Percentiles rank a stretch among this genome's conserved stretches.
These are phyloP conservation scores for Luffa acutangula DNA, from an alignment of 306 rosid species.

Conservation along the genomic window DNA sequence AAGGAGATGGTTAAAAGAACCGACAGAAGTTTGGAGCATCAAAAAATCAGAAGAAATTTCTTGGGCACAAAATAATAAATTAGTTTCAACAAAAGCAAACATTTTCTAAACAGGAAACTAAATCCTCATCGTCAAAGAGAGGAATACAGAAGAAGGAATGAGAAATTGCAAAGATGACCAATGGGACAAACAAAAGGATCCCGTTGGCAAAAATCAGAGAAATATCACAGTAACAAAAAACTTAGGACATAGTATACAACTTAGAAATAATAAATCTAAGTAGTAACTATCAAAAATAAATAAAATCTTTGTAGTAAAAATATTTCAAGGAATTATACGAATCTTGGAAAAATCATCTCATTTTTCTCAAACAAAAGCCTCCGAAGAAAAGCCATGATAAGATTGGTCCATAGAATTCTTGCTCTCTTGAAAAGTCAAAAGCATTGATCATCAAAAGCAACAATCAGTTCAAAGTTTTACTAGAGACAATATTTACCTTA, in stretches of 20 bases:
- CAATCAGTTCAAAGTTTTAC: background rate
- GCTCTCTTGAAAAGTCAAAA: background rate
- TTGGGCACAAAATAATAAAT: background rate
- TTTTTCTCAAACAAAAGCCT: background rate
- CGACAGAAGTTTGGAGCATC: background rate
- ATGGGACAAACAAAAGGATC: background rate
- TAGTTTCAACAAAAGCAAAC: background rate
- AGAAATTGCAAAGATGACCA: background rate
- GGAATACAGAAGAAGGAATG: background rate
- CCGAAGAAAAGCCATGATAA: background rate
- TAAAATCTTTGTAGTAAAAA: background rate
- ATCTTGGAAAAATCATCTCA: background rate
- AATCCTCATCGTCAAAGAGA: background rate
- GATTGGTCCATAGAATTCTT: background rate
- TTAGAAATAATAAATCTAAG: background rate
- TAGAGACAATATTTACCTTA: slow-evolving; percentile 43
- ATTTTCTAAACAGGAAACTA: background rate
- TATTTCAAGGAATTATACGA: background rate
- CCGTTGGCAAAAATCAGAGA: background rate
- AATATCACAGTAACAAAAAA: background rate
- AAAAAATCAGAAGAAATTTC: background rate
- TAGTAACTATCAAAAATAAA: too few relatives aligned
- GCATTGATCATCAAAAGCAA: background rate
- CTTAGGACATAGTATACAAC: background rate
- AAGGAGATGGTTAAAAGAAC: background rate